Conservation (phyloP, 345 rosid genomes). For the Hibiscus tridactylites region DNA sequence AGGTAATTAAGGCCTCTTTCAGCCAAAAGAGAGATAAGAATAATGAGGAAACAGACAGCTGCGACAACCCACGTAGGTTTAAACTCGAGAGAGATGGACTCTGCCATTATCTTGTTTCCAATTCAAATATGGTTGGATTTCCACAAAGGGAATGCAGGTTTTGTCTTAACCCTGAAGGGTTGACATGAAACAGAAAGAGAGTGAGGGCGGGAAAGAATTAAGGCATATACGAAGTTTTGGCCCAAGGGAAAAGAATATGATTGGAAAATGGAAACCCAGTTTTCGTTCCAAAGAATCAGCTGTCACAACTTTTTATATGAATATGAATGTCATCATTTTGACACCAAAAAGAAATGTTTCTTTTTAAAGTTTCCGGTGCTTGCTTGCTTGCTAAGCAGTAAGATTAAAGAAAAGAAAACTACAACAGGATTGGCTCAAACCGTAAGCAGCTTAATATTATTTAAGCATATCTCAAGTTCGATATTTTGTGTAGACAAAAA, state of each 20-base stretch:
- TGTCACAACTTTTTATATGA: neutral
- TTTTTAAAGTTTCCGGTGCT: too few relatives aligned
- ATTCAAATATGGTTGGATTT: neutral
- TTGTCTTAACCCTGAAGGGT: neutral
- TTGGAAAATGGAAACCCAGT: slow-evolving; percentile 3
- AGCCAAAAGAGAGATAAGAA: slow-evolving; percentile 55
- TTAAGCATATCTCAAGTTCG: too few relatives aligned
- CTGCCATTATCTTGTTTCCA: slow-evolving; percentile 11
- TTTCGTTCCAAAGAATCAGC: slow-evolving; percentile 1
- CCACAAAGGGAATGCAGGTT: neutral
- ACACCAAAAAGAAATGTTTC: too few relatives aligned
- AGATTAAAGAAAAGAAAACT: too few relatives aligned
- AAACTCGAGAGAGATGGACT: slow-evolving; percentile 42
- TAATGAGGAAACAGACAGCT: slow-evolving; percentile 64
- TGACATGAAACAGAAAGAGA: neutral
- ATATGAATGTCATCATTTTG: neutral
- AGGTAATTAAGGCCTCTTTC: slow-evolving; percentile 68
- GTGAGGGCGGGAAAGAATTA: slow-evolving; percentile 5
- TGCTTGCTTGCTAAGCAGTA: too few relatives aligned
- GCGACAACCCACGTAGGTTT: slow-evolving; percentile 91
- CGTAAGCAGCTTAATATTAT: too few relatives aligned
- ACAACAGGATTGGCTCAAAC: too few relatives aligned
- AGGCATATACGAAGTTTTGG: neutral
- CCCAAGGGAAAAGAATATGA: neutral
- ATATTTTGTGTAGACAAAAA: too few relatives aligned